phyloP scores from a whole-genome alignment of 495 filamentous ascomycete species.

The Hypoxylon rickii region DNA sequence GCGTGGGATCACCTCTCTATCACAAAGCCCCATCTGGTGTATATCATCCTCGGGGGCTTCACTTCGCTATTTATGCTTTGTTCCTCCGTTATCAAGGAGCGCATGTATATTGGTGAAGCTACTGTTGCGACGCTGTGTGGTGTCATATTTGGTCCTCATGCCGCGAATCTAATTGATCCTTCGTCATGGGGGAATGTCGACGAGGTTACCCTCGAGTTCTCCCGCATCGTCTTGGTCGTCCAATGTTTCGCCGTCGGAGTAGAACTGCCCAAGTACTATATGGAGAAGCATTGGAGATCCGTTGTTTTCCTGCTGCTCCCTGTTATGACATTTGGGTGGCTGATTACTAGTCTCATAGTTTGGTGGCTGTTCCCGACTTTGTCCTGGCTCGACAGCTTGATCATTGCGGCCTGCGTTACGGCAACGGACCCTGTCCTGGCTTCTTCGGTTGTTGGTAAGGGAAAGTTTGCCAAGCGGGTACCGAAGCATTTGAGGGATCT shows the following conservation, averaged over 20 bases:
- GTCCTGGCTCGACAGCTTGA: slow-evolving; percentile 86
- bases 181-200: slow-evolving; percentile 87
- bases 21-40: slow-evolving; percentile 96
- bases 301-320: slow-evolving; percentile 86
- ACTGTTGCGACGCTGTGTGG: slow-evolving; percentile 95
- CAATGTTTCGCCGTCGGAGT: slow-evolving; percentile 99
- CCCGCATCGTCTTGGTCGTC: slow-evolving; percentile 94
- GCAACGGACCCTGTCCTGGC: slow-evolving; percentile 97
- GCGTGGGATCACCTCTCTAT: slow-evolving; percentile 91
- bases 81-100: slow-evolving; percentile 97
- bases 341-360: slow-evolving; percentile 91
- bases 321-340: slow-evolving; percentile 98
- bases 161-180: slow-evolving; percentile 88
- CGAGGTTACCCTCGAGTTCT: slow-evolving; percentile 95
- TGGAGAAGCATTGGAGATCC: slow-evolving; percentile 97
- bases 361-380: slow-evolving; percentile 90
- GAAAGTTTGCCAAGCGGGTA: slow-evolving; percentile 96
- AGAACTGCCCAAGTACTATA: slow-evolving; percentile 95
- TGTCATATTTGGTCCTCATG: slow-evolving; percentile 96
- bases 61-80: slow-evolving; percentile 98
- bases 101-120: slow-evolving; percentile 97
- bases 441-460: slow-evolving; percentile 97
- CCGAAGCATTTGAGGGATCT: slow-evolving; percentile 96
- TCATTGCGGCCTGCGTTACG: slow-evolving; percentile 90
- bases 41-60: slow-evolving; percentile 97